A percentile compares a stretch with the other conserved stretches of the same genome.
Conservation (phyloP, 768 basidiomycete genomes). For the Suillus tomentosus region DNA sequence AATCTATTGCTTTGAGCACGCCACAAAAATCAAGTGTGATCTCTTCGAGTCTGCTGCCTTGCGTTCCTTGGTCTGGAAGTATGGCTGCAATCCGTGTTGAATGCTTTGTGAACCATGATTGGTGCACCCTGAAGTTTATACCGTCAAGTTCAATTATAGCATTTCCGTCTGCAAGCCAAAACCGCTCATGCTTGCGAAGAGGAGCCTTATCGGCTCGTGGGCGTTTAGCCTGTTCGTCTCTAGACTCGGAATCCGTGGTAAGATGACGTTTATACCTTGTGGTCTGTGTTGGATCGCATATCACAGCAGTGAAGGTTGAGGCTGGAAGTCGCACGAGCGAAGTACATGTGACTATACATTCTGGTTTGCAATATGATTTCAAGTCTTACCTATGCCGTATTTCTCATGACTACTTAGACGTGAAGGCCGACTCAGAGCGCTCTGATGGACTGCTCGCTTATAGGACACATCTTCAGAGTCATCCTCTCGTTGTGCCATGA, state of each 20-base stretch:
- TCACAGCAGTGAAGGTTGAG: background rate
- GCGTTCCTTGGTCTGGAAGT: background rate
- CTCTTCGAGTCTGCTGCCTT: background rate
- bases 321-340: background rate
- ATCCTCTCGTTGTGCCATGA: background rate
- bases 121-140: slow-evolving; percentile 37
- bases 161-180: slow-evolving; percentile 40
- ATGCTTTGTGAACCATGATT: slow-evolving; percentile 32
- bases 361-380: background rate
- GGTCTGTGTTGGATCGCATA: background rate
- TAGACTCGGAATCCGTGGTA: background rate
- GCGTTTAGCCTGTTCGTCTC: background rate
- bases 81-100: slow-evolving; percentile 33
- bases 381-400: background rate
- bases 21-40: background rate
- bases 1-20: slow-evolving; percentile 4
- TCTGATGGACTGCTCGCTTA: background rate
- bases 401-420: background rate
- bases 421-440: background rate
- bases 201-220: background rate
- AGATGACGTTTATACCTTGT: background rate
- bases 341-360: background rate
- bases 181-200: slow-evolving; percentile 19
- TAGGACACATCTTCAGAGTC: too few relatives aligned
- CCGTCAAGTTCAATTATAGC: slow-evolving; percentile 36